Percentiles rank a stretch among this genome's conserved stretches.
These are phyloP conservation scores for Teunomyces tritomae DNA, from an alignment of 805 yeast genomes.

Conservation along the genomic window DNA sequence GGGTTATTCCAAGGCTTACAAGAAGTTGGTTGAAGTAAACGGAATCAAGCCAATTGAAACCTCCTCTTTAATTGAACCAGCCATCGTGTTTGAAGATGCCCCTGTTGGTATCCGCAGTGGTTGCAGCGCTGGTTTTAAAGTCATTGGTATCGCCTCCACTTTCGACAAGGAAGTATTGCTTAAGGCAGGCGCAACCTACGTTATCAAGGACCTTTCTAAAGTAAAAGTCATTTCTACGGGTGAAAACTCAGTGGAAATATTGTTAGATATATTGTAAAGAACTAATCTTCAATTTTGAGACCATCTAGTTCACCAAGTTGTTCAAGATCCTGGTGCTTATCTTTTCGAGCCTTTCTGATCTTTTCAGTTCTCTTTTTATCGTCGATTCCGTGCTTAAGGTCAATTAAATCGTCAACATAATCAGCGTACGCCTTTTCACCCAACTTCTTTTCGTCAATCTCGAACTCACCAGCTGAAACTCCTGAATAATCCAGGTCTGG, in stretches of 20 bases:
- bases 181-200: constrained; percentile 17
- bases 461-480: constrained; percentile 1
- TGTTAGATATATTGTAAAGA: constrained; percentile 1
- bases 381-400: constrained; percentile 13
- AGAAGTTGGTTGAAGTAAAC: constrained; percentile 7
- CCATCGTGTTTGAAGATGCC: constrained; percentile 21
- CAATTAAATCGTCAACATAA: constrained; percentile 6
- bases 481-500: constrained; percentile 16
- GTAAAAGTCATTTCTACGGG: constrained; percentile 4
- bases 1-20: constrained; percentile 11
- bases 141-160: constrained; percentile 19
- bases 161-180: constrained; percentile 13
- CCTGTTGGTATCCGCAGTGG: constrained; percentile 20
- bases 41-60: not conserved
- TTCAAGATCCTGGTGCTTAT: constrained; percentile 26
- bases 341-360: constrained; percentile 36
- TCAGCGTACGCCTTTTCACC: constrained; percentile 8
- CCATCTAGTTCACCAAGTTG: constrained; percentile 32
- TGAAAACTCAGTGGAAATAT: not conserved
- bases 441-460: constrained; percentile 6
- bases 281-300: constrained; percentile 16
- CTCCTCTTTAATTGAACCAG: not conserved
- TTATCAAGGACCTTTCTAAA: constrained; percentile 15
- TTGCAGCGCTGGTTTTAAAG: constrained; percentile 16
- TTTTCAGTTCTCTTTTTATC: constrained; percentile 36